A percentile compares a stretch with the other conserved stretches of the same genome.
Conservation (phyloP, 306 rosid species). For the Pterocarpus macrocarpus region DNA sequence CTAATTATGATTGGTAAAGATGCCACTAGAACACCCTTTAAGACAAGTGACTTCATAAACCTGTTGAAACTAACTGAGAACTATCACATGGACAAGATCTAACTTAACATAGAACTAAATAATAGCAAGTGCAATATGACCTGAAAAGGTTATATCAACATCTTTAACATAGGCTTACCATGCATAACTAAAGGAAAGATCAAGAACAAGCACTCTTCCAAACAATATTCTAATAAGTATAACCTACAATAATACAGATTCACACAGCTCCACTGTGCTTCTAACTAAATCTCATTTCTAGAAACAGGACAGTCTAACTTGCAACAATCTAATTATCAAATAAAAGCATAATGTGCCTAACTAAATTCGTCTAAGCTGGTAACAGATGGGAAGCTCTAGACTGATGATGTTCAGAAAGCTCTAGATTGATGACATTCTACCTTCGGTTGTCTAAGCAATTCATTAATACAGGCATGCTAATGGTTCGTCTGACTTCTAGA, state of each 20-base stretch:
- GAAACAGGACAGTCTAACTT: constrained; percentile 52
- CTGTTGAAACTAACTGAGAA: constrained; percentile 33
- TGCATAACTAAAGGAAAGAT: constrained; percentile 50
- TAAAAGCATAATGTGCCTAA: constrained; percentile 45
- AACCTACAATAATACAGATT: constrained; percentile 56
- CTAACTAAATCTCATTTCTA: constrained; percentile 52
- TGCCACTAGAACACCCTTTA: constrained; percentile 25
- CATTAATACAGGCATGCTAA: constrained; percentile 56
- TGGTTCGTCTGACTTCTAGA: constrained; percentile 67
- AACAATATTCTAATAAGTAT: constrained; percentile 46
- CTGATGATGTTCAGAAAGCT: constrained; percentile 52
- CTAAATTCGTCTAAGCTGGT: constrained; percentile 48
- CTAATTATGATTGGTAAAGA: constrained; percentile 14
- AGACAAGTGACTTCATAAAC: constrained; percentile 26
- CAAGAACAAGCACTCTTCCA: constrained; percentile 44
- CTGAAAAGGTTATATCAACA: constrained; percentile 44
- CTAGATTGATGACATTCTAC: constrained; percentile 64
- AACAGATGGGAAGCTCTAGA: constrained; percentile 55
- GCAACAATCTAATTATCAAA: constrained; percentile 50
- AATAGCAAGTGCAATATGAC: constrained; percentile 38
- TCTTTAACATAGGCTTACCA: constrained; percentile 51
- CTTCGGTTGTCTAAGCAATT: constrained; percentile 56
- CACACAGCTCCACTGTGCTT: constrained; percentile 48
- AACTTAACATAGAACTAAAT: constrained; percentile 51
- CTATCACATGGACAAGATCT: constrained; percentile 23